Conservation (phyloP, 306 rosid genomes). For the Vachellia pachyceras region DNA sequence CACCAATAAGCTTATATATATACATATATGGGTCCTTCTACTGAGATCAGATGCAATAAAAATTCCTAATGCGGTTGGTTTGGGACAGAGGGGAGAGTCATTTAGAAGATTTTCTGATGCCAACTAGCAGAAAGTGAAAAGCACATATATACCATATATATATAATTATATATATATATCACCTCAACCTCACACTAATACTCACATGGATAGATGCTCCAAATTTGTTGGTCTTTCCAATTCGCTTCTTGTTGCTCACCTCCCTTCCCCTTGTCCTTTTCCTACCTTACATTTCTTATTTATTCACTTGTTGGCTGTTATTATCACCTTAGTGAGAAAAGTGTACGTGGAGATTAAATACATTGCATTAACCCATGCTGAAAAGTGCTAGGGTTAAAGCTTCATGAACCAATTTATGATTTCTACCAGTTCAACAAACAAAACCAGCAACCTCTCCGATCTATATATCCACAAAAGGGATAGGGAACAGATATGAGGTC, state of each 20-base stretch:
- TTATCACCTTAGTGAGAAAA: neutral
- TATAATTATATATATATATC: too few relatives aligned
- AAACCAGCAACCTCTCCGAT: neutral
- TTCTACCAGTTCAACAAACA: neutral
- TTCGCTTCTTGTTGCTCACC: slow-evolving; percentile 62
- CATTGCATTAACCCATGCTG: neutral
- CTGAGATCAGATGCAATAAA: slow-evolving; percentile 40
- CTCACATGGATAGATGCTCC: slow-evolving; percentile 22
- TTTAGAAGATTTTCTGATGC: slow-evolving; percentile 25
- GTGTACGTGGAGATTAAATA: neutral
- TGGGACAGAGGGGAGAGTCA: neutral
- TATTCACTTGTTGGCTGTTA: neutral
- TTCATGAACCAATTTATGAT: neutral
- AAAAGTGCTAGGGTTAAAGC: neutral
- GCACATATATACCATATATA: neutral
- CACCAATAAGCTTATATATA: neutral
- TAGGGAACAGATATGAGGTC: neutral
- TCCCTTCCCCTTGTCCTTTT: slow-evolving; percentile 40
- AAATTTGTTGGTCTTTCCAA: slow-evolving; percentile 59
- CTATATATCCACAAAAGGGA: neutral
- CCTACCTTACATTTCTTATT: neutral
- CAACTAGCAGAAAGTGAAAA: slow-evolving; percentile 39
- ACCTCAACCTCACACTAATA: too few relatives aligned
- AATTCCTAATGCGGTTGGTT: slow-evolving; percentile 4
- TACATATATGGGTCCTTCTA: slow-evolving; percentile 5